Base-by-base conservation (phyloP, 1,284 basidiomycete species). In the Leccinum olivaceoglutinosum region DNA sequence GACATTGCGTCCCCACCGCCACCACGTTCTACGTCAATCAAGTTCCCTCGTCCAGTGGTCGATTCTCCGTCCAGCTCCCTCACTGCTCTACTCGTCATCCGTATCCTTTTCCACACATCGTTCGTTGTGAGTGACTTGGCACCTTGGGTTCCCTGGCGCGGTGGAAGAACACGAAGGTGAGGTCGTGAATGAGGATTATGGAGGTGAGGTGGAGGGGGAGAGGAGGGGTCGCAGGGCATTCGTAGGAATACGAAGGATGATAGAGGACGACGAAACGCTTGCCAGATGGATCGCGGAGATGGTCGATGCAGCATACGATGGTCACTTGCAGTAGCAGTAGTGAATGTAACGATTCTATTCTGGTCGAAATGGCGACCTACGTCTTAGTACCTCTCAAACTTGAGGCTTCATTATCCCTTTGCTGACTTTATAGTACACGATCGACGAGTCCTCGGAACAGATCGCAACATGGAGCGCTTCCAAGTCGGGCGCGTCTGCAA, bases 241-340 rank as follows among this genome's bases (percentile, higher is more conserved):
- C 68, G 75, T 82, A 41, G 81, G 81, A 14, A 81, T 89, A 16
- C 76, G 85, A 66, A 78, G 78, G 62, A 74, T 88, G 68, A 71
- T 93, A 78, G 85, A 90, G 67, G 80, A 80, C 64, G 89, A 92
- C 68, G 86, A 91, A 59, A 80, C 80, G 2, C 78, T 93, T 67
- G 88, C 86, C 81, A 79, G 82, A 25, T 93, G 90, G 90, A 80
- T 93, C 53, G 79, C 80, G 21, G 91, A 92, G 77, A 93, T 93
- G 88, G 78, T 89, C 16, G 86, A 89, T 66, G 84, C 85, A 36
- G 82, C 77, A 16, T 74, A 72, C 36, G 72, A 73, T 3, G 74
- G 72, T 18, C 41, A 75, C 25, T 34, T 74, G 58, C 65, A 74
- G 63, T 74, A 62, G 55, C 53, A 21, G 18, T 10, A n/a, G 46